Conservation (phyloP, 306 rosid genomes). For the Mucuna pruriens region DNA sequence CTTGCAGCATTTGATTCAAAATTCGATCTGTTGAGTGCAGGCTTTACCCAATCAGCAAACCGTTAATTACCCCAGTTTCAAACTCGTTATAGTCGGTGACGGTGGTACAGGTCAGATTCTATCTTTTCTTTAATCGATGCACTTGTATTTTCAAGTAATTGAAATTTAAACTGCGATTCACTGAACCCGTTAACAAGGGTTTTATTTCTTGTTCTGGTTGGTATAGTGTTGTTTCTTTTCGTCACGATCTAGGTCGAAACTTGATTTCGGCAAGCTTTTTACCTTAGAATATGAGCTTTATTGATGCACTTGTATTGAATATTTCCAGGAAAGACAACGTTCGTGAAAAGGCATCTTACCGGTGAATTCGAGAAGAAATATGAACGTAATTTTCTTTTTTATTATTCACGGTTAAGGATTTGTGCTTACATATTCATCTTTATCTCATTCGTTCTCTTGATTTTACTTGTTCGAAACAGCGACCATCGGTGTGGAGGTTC, state of each 20-base stretch:
- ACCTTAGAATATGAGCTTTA: neutral
- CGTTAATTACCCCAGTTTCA: constrained; percentile 81
- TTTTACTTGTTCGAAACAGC: constrained; percentile 43
- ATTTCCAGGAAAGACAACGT: constrained; percentile 75
- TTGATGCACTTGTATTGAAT: neutral
- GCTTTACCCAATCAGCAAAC: constrained; percentile 84
- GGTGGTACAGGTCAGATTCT: constrained; percentile 71
- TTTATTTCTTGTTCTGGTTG: too few relatives aligned
- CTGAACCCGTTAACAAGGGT: too few relatives aligned
- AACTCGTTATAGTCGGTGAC: constrained; percentile 86
- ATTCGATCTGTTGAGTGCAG: constrained; percentile 21
- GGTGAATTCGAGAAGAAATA: constrained; percentile 85
- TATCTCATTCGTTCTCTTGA: neutral
- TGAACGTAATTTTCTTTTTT: constrained; percentile 57
- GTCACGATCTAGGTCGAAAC: neutral
- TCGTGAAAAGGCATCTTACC: constrained; percentile 80
- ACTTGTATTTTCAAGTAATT: neutral
- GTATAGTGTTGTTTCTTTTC: neutral
- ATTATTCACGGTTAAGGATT: neutral
- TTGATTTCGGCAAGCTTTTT: neutral
- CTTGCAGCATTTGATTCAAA: neutral
- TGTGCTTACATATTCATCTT: neutral
- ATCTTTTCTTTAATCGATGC: neutral
- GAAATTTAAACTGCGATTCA: too few relatives aligned
- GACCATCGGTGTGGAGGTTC: constrained; percentile 85